Percentiles rank a stretch among this genome's conserved stretches.
phyloP scores from a whole-genome alignment of 2,329 filamentous ascomycete species.

The Ceratocystiopsis sp. region DNA sequence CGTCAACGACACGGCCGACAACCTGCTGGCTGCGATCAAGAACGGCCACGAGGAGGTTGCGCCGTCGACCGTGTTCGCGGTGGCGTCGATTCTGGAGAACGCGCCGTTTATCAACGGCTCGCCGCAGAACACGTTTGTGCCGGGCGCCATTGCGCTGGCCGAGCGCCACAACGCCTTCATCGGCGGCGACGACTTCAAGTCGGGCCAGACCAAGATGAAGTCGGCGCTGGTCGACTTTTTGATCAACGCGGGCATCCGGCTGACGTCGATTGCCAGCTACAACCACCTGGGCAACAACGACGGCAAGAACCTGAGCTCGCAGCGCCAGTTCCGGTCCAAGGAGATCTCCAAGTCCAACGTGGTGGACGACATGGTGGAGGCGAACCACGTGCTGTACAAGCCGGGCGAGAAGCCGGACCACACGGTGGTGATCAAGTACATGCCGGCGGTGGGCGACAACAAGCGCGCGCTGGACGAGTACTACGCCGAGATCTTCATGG shows the following conservation, averaged over 20 bases:
- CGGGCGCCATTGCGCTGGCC: conserved; percentile 76
- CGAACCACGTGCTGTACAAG: conserved; percentile 81
- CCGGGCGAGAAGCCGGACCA: conserved; percentile 92
- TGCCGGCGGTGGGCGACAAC: conserved; percentile 96
- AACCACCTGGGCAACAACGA: conserved; percentile 99
- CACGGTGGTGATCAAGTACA: conserved; percentile 99
- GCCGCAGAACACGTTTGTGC: conserved; percentile 97
- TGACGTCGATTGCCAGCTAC: conserved; percentile 96
- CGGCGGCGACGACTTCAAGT: conserved; percentile 98
- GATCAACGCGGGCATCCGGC: conserved; percentile 96
- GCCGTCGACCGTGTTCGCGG: conserved; percentile 88
- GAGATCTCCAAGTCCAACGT: conserved; percentile 99
- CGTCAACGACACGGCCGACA: conserved; percentile 93
- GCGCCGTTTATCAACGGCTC: conserved; percentile 98
- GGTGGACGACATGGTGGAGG: conserved; percentile 98
- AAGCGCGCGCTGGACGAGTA: conserved; percentile 98
- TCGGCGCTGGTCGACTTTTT: conserved; percentile 96
- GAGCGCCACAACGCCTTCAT: conserved; percentile 80
- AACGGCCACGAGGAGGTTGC: conserved; percentile 78
- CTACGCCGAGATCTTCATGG: conserved; percentile 98
- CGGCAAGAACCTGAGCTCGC: conserved; percentile 94
- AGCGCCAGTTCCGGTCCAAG: conserved; percentile 98
- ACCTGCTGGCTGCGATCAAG: conserved; percentile 77
- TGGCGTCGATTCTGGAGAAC: conserved; percentile 80
- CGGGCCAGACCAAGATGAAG: conserved; percentile 99